These are phyloP conservation scores for Coniochaeta sp. DNA, from an alignment of 2,329 filamentous ascomycete species.

Conservation along the genomic window DNA sequence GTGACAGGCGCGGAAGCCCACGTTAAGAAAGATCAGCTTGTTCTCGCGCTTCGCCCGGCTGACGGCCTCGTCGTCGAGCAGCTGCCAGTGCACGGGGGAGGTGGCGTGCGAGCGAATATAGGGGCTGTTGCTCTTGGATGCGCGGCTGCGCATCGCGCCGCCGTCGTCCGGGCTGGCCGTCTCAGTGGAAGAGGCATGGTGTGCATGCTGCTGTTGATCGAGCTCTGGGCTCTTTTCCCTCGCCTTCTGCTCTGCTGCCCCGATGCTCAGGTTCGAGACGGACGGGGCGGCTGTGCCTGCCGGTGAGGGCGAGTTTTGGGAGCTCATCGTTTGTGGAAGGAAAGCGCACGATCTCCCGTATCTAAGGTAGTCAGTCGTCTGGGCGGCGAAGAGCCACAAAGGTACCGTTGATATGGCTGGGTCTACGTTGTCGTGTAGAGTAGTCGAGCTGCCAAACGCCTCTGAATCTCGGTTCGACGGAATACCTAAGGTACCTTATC, in stretches of 20 bases:
- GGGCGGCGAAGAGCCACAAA: neutral
- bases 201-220: neutral
- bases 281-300: neutral
- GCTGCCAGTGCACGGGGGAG: constrained; percentile 88
- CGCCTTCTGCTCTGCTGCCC: neutral
- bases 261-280: neutral
- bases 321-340: neutral
- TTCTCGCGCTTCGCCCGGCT: constrained; percentile 73
- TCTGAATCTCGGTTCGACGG: neutral
- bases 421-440: too few species aligned
- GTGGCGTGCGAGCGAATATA: constrained; percentile 66
- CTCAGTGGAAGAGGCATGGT: neutral
- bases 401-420: too few species aligned
- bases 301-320: neutral
- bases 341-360: neutral
- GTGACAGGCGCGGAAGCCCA: constrained; percentile 93
- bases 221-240: neutral
- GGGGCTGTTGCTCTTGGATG: constrained; percentile 35
- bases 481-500: too few species aligned
- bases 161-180: neutral
- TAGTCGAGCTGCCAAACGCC: too few species aligned
- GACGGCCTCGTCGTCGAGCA: constrained; percentile 72
- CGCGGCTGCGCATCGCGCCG: constrained; percentile 20
- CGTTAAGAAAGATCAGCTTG: constrained; percentile 85
- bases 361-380: neutral